Evolutionary conservation across 1,284 basidiomycete species (phyloP), one percentile per base, ranked within the genome.

Genomic region (Rhodofomes roseus): DNA sequence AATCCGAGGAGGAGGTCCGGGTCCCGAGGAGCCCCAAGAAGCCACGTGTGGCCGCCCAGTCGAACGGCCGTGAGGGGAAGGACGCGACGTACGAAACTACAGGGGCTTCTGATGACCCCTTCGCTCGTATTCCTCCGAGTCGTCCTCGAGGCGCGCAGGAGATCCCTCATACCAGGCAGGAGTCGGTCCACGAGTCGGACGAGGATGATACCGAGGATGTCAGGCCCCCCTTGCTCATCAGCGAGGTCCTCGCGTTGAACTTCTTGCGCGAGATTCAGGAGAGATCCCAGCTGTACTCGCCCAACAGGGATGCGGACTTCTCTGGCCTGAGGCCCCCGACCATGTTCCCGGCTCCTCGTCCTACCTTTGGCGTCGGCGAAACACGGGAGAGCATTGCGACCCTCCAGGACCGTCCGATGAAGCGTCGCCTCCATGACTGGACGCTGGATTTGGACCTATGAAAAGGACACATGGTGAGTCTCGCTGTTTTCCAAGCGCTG

Each of bases 341-440:
- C 18, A 9, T 16, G 50, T 16, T 34, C 6, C 20, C 50, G 20
- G 22, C 3, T 14, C 16, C 29, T 23, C 5, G 29, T 11, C 31
- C 50, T 14, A 6, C 50, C 5, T 34, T 52, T 18, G 14, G 20
- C 34, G 4, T 18, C 31, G 50, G 31, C 1, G 50, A 52, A 25
- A 31, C 31, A 4, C 6, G 12, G 50, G 50, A 34, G 27, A 52
- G n/a, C 12, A 36, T 36, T 5, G 31, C 31, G 34, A 34, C 34
- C 1, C 31, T 22, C 29, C n/a, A 20, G 8, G 50, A 36, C 18
- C 18, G 50, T 7, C 50, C 18, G 9, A 55, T 54, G 57, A 54
- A 59, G 57, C 57, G 57, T 55, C 57, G 41, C n/a, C 57, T 43
- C n/a, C 23, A 18, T 4, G 46, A 57, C 22, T 40, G 22, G 56